Conservation (phyloP, 148 eudicot species). For the Chenopodium berlandieri region DNA sequence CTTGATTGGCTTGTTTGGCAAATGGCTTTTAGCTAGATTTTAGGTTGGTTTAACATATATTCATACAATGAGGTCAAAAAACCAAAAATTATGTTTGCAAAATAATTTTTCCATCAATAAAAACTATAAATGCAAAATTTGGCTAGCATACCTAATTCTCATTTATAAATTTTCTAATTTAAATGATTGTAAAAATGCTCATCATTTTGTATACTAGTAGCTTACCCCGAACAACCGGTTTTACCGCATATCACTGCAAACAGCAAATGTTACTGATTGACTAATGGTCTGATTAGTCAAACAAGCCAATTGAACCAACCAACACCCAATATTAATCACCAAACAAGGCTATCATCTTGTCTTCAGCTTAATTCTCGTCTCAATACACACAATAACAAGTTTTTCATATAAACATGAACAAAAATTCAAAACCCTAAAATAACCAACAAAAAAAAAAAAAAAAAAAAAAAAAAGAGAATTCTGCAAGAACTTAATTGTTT, state of each 20-base stretch:
- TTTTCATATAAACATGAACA: neutral
- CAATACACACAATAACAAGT: neutral
- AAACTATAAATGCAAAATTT: neutral
- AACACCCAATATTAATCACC: neutral
- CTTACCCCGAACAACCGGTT: neutral
- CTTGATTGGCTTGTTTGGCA: neutral
- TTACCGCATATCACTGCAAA: neutral
- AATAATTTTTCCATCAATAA: neutral
- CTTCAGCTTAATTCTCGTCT: neutral
- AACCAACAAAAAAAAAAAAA: neutral
- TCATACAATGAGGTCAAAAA: neutral
- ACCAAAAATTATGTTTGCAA: neutral
- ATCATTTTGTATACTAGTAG: neutral
- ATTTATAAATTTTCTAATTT: neutral
- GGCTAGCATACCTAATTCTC: neutral
- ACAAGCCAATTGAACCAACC: neutral
- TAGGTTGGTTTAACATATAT: neutral
- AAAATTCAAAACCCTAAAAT: slow-evolving; percentile 25
- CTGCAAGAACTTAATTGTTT: neutral
- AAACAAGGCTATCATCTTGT: neutral
- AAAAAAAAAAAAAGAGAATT: neutral
- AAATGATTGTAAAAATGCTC: no score
- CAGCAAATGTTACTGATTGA: neutral
- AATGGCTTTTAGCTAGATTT: neutral
- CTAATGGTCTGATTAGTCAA: neutral